Conservation (phyloP, 1,284 basidiomycete species). For the Microbotryum saponariae region DNA sequence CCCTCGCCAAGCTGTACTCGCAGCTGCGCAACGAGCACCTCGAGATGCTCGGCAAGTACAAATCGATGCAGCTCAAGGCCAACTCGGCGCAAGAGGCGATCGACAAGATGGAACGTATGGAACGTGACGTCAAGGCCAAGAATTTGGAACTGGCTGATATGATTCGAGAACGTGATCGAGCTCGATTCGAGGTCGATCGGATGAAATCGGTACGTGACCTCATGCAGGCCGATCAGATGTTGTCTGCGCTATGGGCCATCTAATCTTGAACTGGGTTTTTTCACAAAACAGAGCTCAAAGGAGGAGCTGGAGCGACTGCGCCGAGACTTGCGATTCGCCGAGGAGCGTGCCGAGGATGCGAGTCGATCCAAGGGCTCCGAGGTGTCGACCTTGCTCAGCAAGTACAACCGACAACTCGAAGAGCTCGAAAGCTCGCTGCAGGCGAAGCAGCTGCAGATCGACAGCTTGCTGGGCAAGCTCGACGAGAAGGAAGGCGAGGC, state of each 20-base stretch:
- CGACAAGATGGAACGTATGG: conserved; percentile 98
- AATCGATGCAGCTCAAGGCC: conserved; percentile 94
- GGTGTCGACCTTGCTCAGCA: conserved; percentile 75
- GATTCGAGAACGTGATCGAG: conserved; percentile 94
- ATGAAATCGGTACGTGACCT: conserved; percentile 60
- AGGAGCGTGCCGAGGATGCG: conserved; percentile 93
- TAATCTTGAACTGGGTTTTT: neutral
- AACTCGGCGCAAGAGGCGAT: conserved; percentile 99
- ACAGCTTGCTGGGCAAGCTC: conserved; percentile 73
- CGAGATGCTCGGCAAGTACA: conserved; percentile 94
- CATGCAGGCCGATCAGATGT: neutral
- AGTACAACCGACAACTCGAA: conserved; percentile 91
- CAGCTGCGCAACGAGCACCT: conserved; percentile 95
- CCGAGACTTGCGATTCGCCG: conserved; percentile 91
- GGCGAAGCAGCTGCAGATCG: conserved; percentile 90
- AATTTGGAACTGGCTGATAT: conserved; percentile 97
- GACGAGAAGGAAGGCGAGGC: conserved; percentile 67
- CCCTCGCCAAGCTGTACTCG: conserved; percentile 95
- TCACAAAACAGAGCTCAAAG: conserved; percentile 59
- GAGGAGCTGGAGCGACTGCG: conserved; percentile 90
- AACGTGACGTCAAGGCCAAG: conserved; percentile 94
- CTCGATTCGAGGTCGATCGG: conserved; percentile 92
- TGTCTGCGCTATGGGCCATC: neutral
- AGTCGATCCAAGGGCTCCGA: conserved; percentile 86
- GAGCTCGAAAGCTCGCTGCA: conserved; percentile 91